Evolutionary conservation across 2,329 filamentous ascomycete genomes (phyloP), one percentile per base, ranked within the genome.

Genomic region (Zasmidium citrigriseum): DNA sequence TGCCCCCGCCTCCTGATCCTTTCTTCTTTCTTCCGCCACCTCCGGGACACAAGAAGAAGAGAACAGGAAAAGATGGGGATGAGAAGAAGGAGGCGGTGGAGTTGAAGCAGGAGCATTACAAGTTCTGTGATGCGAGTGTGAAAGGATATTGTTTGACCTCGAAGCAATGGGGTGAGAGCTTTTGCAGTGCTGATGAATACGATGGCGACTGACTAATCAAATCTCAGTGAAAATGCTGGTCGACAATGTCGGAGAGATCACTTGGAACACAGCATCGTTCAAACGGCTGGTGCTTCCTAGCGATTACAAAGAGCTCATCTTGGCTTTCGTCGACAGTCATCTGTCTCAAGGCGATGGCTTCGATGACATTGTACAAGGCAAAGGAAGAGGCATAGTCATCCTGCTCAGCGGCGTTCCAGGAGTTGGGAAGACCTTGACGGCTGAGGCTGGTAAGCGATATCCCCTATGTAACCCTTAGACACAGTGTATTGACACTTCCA

Each of bases 371-470:
- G 67, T 73, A 27, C 63, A 69, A 54, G 72, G 71, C 1, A 72
- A 73, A 56, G 71, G 72, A 54, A 51, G 53, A 49, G 75, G 74
- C 0, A 62, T 76, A 1, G 61, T 73, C 20, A 65, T 77, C 4
- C 66, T 77, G 1, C 59, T 78, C 1, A 68, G 68, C 18, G 74
- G 75, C 0, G 67, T 66, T 38, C 73, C 55, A 11, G 75, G 75
- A 1, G 68, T 73, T 0, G 75, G 74, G 18, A 77, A 78, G 50
- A 68, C 65, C 1, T 25, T 60, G 9, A 68, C 64, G 12, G 66
- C 64, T 5, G 66, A 68, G 52, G 62, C 66, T 5, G 50, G 50
- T 52, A 10, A 44, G 29, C n/a, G n/a, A n/a, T n/a, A n/a, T n/a
- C n/a, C n/a, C n/a, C n/a, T n/a, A n/a, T n/a, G n/a, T n/a, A n/a